Conservation (phyloP, 805 yeast species). For the Kodamaea leandrae region DNA sequence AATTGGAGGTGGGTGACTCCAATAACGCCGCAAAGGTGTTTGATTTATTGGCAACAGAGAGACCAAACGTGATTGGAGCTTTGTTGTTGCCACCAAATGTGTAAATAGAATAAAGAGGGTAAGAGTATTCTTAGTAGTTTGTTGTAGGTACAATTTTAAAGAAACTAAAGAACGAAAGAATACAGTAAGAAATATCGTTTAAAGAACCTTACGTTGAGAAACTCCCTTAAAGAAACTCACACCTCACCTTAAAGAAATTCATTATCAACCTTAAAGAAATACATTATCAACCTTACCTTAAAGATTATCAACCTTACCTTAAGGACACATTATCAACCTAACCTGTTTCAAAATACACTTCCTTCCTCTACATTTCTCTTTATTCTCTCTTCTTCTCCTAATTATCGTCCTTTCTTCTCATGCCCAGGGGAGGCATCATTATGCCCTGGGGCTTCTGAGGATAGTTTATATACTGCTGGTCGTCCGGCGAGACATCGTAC, state of each 20-base stretch:
- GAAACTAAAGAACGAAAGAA: background rate
- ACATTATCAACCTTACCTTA: too few relatives aligned
- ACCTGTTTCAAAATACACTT: too few relatives aligned
- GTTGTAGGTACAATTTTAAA: background rate
- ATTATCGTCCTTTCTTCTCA: background rate
- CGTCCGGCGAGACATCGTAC: constrained; percentile 16
- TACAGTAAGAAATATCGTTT: background rate
- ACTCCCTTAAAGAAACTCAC: too few relatives aligned
- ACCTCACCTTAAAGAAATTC: too few relatives aligned
- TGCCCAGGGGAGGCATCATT: constrained; percentile 11
- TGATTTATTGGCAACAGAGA: constrained; percentile 75
- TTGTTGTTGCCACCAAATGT: constrained; percentile 68
- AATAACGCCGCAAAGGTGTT: constrained; percentile 64
- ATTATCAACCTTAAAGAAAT: too few relatives aligned
- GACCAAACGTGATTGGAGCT: constrained; percentile 74
- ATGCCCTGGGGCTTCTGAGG: constrained; percentile 5
- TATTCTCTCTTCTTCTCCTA: too few relatives aligned
- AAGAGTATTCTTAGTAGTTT: too few relatives aligned
- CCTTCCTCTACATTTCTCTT: background rate
- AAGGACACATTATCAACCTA: too few relatives aligned
- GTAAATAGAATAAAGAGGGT: too few relatives aligned
- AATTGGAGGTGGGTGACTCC: constrained; percentile 63
- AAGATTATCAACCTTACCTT: too few relatives aligned
- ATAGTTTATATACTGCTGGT: constrained; percentile 4
- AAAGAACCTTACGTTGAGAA: too few relatives aligned